Evolutionary conservation across 345 rosid species (phyloP).

Genomic region (Linum trigynum): DNA sequence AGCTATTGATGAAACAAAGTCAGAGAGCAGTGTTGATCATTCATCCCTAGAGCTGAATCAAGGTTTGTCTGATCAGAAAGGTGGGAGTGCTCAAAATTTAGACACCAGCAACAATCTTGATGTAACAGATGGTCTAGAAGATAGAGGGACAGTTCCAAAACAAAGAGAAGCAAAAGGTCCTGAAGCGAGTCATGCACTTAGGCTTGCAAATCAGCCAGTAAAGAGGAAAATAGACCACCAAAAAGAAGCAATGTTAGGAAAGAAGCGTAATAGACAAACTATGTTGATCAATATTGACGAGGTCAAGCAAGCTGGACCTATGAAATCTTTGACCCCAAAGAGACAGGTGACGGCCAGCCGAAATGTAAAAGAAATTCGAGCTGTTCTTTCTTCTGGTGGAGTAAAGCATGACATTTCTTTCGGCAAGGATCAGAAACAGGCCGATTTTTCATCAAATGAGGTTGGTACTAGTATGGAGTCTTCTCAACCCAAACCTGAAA

Average conservation of each 20-base stretch:
- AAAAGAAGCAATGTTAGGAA: constrained; percentile 94
- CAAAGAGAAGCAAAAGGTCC: constrained; percentile 71
- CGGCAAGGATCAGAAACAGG: constrained; percentile 54
- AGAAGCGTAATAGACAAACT: constrained; percentile 91
- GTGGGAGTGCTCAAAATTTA: constrained; percentile 26
- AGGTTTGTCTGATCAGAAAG: constrained; percentile 34
- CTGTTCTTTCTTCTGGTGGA: constrained; percentile 31
- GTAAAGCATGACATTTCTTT: constrained; percentile 37
- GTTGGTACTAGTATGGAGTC: constrained; percentile 40
- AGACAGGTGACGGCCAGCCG: constrained; percentile 64
- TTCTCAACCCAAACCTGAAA: constrained; percentile 48
- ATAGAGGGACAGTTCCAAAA: constrained; percentile 32
- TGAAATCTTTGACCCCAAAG: constrained; percentile 70
- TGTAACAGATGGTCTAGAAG: constrained; percentile 39
- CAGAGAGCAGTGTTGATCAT: constrained; percentile 18
- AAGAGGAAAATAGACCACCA: constrained; percentile 90
- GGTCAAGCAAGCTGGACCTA: constrained; percentile 77
- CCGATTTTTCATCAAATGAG: constrained; percentile 42
- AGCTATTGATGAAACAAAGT: constrained; percentile 23
- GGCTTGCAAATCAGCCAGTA: constrained; percentile 52
- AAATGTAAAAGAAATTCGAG: constrained; percentile 64
- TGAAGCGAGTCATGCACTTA: constrained; percentile 71
- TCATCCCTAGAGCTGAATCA: constrained; percentile 27
- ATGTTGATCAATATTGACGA: constrained; percentile 85
- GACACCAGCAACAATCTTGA: constrained; percentile 41